phyloP scores from a whole-genome alignment of 2,329 filamentous ascomycete genomes.

The Colletotrichum zoysiae region DNA sequence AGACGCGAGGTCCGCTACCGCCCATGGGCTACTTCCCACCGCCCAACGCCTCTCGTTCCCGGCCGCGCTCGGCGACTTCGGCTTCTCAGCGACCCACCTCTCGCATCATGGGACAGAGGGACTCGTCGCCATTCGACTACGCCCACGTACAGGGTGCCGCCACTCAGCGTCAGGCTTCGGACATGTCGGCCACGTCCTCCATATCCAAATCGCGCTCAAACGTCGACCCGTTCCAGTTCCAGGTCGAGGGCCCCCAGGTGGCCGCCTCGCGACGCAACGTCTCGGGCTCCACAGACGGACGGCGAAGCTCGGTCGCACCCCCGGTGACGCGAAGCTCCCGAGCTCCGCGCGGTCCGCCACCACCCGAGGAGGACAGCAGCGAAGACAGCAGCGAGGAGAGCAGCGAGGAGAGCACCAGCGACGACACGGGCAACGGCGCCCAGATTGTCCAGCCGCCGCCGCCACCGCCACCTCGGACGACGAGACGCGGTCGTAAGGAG shows the following conservation, averaged over 20 bases:
- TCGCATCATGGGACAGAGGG: constrained; percentile 51
- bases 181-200: constrained; percentile 45
- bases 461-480: neutral
- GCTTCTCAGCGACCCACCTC: constrained; percentile 55
- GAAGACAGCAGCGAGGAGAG: constrained; percentile 49
- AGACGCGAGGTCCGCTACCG: constrained; percentile 55
- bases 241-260: constrained; percentile 59
- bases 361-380: constrained; percentile 47
- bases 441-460: constrained; percentile 48
- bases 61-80: constrained; percentile 57
- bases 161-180: constrained; percentile 59
- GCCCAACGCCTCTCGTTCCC: constrained; percentile 56
- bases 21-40: constrained; percentile 66
- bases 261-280: constrained; percentile 54
- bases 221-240: constrained; percentile 66
- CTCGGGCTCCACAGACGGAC: constrained; percentile 51
- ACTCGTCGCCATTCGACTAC: constrained; percentile 60
- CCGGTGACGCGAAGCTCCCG: constrained; percentile 51
- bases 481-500: constrained; percentile 46
- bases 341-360: constrained; percentile 47
- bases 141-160: constrained; percentile 55
- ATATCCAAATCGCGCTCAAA: constrained; percentile 47
- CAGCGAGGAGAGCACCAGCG: constrained; percentile 52
- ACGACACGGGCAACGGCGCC: constrained; percentile 53
- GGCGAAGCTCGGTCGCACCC: constrained; percentile 46